Evolutionary conservation across 176 grass and related monocot species (phyloP).

Genomic region (Echinochloa phyllopogon): DNA sequence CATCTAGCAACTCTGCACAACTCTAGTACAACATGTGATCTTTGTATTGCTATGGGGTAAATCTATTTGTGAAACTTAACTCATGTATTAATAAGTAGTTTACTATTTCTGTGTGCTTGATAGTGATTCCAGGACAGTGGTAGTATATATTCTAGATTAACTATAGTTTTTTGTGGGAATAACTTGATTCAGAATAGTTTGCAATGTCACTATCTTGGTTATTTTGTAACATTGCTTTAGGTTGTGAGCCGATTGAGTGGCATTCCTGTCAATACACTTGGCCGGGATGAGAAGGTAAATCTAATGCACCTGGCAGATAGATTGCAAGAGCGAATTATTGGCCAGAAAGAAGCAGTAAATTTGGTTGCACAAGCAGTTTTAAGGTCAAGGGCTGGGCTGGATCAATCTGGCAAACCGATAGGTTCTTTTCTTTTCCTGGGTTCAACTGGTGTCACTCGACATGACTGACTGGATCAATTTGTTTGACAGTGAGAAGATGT

Average conservation of each 20-base stretch:
- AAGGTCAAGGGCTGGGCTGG: constrained; percentile 47
- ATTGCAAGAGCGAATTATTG: constrained; percentile 48
- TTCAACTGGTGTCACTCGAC: constrained; percentile 57
- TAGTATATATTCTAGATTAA: not conserved
- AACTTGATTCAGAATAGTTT: too few relatives aligned
- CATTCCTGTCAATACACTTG: constrained; percentile 51
- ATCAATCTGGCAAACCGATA: constrained; percentile 31
- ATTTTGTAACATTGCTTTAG: not conserved
- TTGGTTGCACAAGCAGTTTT: constrained; percentile 47
- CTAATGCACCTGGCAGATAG: constrained; percentile 44
- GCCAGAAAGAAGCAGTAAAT: constrained; percentile 54
- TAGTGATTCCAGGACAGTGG: too few relatives aligned
- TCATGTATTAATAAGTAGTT: too few relatives aligned
- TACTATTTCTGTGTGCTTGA: too few relatives aligned
- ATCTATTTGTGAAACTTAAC: too few relatives aligned
- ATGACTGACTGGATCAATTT: too few relatives aligned
- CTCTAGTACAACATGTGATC: not conserved
- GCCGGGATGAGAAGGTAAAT: constrained; percentile 40
- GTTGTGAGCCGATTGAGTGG: constrained; percentile 46
- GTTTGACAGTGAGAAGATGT: constrained; percentile 39
- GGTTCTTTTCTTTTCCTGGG: constrained; percentile 55
- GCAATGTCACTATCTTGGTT: not conserved
- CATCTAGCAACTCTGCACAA: not conserved
- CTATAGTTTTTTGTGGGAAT: not conserved
- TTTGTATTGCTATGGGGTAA: too few relatives aligned